Percentiles rank a stretch among this genome's conserved stretches.
phyloP scores from a whole-genome alignment of 1,139 yeast genomes.

The Geotrichum bryndzae region DNA sequence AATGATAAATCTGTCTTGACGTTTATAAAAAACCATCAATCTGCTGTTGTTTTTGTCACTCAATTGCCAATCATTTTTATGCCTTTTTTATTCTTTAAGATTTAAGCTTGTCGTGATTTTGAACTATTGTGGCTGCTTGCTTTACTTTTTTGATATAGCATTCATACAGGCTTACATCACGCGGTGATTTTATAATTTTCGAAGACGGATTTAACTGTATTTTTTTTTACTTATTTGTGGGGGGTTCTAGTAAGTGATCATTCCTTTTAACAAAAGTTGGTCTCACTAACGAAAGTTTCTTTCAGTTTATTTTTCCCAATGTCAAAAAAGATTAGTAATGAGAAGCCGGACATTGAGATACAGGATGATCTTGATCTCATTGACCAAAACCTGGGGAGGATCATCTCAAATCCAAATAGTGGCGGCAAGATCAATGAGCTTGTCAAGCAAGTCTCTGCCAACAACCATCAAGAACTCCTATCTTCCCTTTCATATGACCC shows the following conservation, averaged over 20 bases:
- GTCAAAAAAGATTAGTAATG: neutral
- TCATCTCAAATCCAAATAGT: neutral
- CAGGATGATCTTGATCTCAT: neutral
- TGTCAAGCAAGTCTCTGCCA: neutral
- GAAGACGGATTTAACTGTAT: neutral
- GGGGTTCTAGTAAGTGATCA: neutral
- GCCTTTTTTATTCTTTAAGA: too few relatives aligned
- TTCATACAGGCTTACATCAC: neutral
- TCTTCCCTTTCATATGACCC: constrained; percentile 38
- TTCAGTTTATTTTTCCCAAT: neutral
- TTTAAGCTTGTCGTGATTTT: too few relatives aligned
- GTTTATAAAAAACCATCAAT: too few relatives aligned
- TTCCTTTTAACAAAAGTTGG: neutral
- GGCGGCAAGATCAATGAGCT: neutral
- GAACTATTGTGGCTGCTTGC: too few relatives aligned
- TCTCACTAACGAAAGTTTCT: too few relatives aligned
- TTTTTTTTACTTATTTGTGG: too few relatives aligned
- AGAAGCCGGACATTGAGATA: neutral
- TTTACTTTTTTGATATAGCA: neutral
- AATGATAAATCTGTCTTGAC: too few relatives aligned
- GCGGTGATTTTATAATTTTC: too few relatives aligned
- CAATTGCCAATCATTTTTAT: too few relatives aligned
- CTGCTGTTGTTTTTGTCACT: too few relatives aligned
- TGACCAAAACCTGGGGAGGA: neutral
- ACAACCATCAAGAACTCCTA: constrained; percentile 35